Evolutionary conservation across 176 grass and related monocot species (phyloP), one percentile per base, ranked within the genome.

Genomic region (Cenchrus americanus): DNA sequence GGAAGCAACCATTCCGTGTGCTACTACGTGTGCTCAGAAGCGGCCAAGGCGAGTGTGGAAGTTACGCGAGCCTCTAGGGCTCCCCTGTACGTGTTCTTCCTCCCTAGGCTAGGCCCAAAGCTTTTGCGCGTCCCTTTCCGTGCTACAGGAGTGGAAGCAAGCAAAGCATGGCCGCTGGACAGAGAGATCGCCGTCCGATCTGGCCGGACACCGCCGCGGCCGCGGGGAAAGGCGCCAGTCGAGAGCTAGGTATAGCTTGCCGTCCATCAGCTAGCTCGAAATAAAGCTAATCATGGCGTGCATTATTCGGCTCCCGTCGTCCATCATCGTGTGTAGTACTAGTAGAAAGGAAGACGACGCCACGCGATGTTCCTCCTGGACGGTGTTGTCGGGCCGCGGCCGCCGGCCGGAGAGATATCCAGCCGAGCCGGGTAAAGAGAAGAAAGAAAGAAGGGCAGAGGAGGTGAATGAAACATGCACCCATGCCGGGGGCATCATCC

Each of bases 121-220:
- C 37, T 5, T 37, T 5, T 37, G 34, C 34, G 4, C 22, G 32
- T 63, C 43, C 30, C 26, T 85, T 72, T 76, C 55, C n/a, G 9
- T 10, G 24, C 53, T 50, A 50, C 70, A 76, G 22, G 62, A 62
- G 76, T 68, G 22, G 3, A 65, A 10, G 23, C 76, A 48, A 44
- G 43, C 61, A 44, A 27, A 24, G 53, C 61, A 44, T 44, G 42
- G 66, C 47, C 47, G 2, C 47, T 48, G 47, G 2, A n/a, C 17
- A 57, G 49, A 77, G 32, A 63, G 32, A 49, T 75, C 7, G 53
- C 65, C 30, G 21, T 69, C 57, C 69, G 75, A 83, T 87, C 30
- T 80, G 69, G 69, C 53, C 23, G 82, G 89, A 75, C 75, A 84
- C 62, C 84, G 18, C 27, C 75, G 73, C 27, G 52, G 76, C 26